Evolutionary conservation across 257 asterid species (phyloP).

Genomic region (Solanum megistacrolobum): DNA sequence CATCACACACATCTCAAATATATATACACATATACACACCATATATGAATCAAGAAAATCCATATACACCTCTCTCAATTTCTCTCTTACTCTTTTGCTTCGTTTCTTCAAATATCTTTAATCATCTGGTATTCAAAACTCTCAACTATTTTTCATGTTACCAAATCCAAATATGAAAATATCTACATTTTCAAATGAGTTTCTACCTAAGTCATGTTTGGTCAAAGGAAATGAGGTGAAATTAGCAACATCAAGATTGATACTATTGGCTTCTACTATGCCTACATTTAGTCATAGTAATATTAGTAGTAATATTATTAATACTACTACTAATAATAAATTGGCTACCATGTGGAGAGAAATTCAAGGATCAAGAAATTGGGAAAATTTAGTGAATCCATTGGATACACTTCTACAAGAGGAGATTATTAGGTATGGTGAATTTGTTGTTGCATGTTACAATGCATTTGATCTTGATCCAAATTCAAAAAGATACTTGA

Average conservation of each 20-base stretch:
- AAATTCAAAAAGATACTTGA: constrained; percentile 40
- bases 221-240: background rate
- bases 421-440: constrained; percentile 53
- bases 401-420: constrained; percentile 35
- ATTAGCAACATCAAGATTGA: background rate
- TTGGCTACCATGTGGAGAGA: constrained; percentile 41
- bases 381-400: constrained; percentile 52
- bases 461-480: constrained; percentile 57
- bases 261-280: background rate
- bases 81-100: background rate
- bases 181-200: background rate
- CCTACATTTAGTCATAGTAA: background rate
- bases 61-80: background rate
- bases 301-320: background rate
- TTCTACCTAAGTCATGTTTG: background rate
- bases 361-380: constrained; percentile 42
- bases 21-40: background rate
- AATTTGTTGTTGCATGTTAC: constrained; percentile 50
- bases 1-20: background rate
- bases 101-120: background rate
- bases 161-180: background rate
- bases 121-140: background rate
- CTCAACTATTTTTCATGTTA: background rate
- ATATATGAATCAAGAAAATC: background rate
- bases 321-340: background rate